These are phyloP conservation scores for Clitopilus hobsonii DNA, from an alignment of 768 basidiomycete species.

Conservation along the genomic window DNA sequence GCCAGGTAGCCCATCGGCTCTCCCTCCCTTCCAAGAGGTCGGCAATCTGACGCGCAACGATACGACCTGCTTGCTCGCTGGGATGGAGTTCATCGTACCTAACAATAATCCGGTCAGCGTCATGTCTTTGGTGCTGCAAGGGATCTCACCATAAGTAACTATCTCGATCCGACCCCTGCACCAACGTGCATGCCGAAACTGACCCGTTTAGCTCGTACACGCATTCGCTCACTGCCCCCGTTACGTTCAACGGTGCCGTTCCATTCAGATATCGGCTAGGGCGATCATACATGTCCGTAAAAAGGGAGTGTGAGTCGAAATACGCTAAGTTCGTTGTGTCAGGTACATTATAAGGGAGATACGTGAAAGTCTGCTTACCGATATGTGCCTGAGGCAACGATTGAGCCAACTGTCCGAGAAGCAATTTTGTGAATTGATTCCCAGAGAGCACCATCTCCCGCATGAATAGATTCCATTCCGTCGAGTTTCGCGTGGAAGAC, in stretches of 20 bases:
- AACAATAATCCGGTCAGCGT: background rate
- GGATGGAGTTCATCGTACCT: conserved; percentile 38
- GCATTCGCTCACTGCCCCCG: conserved; percentile 45
- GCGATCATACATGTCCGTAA: conserved; percentile 50
- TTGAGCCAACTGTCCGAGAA: conserved; percentile 45
- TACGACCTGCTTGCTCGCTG: conserved; percentile 27
- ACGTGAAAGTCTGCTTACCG: conserved; percentile 29
- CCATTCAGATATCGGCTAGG: conserved; percentile 58
- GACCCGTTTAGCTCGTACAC: conserved; percentile 32
- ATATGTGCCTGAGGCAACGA: conserved; percentile 50
- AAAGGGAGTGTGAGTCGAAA: conserved; percentile 59
- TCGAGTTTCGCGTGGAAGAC: conserved; percentile 45
- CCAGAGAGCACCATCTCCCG: conserved; percentile 45
- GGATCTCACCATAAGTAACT: conserved; percentile 44
- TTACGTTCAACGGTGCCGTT: conserved; percentile 56
- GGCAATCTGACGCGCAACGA: conserved; percentile 39
- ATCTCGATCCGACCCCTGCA: conserved; percentile 28
- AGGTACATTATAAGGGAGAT: background rate
- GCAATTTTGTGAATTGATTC: conserved; percentile 46
- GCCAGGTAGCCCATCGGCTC: conserved; percentile 37
- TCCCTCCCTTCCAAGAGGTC: conserved; percentile 30
- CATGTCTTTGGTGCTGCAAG: background rate
- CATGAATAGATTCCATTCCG: conserved; percentile 55
- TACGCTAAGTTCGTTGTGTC: conserved; percentile 20
- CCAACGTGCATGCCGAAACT: conserved; percentile 26